phyloP scores from a whole-genome alignment of 202 grass and related monocot species.

The Brachypodium distachyon region DNA sequence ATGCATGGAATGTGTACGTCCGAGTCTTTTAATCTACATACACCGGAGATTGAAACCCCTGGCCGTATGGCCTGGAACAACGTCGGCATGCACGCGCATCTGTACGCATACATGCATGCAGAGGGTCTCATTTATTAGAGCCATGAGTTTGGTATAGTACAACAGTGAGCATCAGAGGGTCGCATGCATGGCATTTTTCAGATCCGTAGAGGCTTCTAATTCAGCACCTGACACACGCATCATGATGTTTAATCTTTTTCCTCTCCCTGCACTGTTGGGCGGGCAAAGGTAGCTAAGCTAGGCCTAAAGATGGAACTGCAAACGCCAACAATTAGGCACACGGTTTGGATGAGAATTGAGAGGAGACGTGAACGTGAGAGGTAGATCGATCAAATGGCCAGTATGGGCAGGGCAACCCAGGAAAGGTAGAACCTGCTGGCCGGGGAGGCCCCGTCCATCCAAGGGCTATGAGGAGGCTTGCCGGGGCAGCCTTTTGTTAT shows the following conservation, averaged over 20 bases:
- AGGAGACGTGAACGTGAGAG: background rate
- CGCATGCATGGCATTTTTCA: conserved; percentile 30
- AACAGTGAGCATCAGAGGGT: conserved; percentile 8
- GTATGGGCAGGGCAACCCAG: conserved; percentile 2
- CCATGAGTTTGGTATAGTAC: background rate
- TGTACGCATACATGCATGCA: background rate
- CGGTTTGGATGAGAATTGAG: background rate
- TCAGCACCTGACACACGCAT: conserved; percentile 40
- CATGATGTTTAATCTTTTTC: conserved; percentile 29
- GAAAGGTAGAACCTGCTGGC: too few relatives aligned
- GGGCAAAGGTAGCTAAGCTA: background rate
- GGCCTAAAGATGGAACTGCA: background rate
- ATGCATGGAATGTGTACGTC: background rate
- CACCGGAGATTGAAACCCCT: background rate
- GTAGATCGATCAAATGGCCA: background rate
- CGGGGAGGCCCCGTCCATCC: conserved; percentile 17
- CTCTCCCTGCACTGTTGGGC: background rate
- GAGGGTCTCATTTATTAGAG: conserved; percentile 5
- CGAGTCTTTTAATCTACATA: too few relatives aligned
- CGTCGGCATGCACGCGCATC: background rate
- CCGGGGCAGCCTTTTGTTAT: conserved; percentile 30
- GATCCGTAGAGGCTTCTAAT: conserved; percentile 41
- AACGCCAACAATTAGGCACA: background rate
- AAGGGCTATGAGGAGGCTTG: conserved; percentile 25
- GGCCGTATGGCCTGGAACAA: background rate